A percentile compares a stretch with the other conserved stretches of the same genome.
Evolutionary conservation across 2,329 filamentous ascomycete species (phyloP).

Genomic region (Alternaria gaisen): DNA sequence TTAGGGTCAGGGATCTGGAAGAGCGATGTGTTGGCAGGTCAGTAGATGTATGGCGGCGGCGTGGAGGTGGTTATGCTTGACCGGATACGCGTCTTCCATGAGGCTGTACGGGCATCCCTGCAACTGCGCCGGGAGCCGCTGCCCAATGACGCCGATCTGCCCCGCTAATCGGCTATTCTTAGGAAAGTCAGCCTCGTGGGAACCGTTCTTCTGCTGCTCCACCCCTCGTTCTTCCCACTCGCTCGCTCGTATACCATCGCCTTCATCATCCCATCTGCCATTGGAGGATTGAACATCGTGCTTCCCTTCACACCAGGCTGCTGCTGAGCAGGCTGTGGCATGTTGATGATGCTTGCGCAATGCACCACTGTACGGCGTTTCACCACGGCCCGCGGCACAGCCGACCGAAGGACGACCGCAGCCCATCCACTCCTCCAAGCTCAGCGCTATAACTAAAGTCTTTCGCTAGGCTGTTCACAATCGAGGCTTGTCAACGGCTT

Average conservation of each 20-base stretch:
- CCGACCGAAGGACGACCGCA: constrained; percentile 5
- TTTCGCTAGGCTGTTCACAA: background rate
- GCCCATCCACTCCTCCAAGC: constrained; percentile 3
- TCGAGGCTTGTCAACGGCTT: background rate
- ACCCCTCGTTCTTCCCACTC: background rate
- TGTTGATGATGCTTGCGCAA: constrained; percentile 12
- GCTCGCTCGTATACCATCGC: constrained; percentile 1
- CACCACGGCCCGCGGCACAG: constrained; percentile 18
- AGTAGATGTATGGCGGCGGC: constrained; percentile 6
- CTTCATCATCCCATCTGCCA: background rate
- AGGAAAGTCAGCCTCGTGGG: constrained; percentile 12
- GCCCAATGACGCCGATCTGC: constrained; percentile 19
- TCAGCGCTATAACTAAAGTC: constrained; percentile 1
- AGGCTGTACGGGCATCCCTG: constrained; percentile 22
- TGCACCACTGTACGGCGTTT: constrained; percentile 11
- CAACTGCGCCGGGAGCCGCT: constrained; percentile 14
- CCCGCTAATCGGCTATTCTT: constrained; percentile 14
- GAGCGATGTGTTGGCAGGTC: constrained; percentile 2
- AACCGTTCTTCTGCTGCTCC: constrained; percentile 5
- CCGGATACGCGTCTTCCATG: constrained; percentile 20
- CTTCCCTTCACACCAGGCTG: background rate
- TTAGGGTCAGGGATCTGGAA: background rate
- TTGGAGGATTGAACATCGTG: background rate
- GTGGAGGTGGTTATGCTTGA: constrained; percentile 10
- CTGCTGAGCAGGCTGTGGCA: constrained; percentile 3